Base-by-base conservation (phyloP, 2,329 filamentous ascomycete genomes). In the Epichloe coenophiala region DNA sequence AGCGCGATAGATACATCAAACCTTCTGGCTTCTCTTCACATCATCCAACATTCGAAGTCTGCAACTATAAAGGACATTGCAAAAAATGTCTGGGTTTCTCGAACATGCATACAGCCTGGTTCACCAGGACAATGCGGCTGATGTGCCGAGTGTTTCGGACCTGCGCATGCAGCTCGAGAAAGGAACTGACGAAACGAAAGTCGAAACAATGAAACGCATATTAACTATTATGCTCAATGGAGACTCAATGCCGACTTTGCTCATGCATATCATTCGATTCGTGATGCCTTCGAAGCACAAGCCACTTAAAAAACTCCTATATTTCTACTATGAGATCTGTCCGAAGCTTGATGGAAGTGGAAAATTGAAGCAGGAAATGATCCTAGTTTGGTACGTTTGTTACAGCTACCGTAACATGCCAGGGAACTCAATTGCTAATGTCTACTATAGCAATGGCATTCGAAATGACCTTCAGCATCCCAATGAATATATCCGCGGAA, bases 241-340 rank as follows among this genome's bases (percentile, higher is more conserved):
- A 59, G 91, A 98, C 65, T 84, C 93, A 40, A 93, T 98, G 84
- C 86, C 90, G 27, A 84, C 89, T 59, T 77, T 98, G 19, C 82
- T 98, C 60, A 98, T 98, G 93, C 93, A 97, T 73, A 98, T 98
- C 64, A 98, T 98, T 68, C 88, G 93, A 67, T 98, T 98, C 67
- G 90, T 98, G 61, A 98, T 98, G 93, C 93, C 93, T 13, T 95
- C 89, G 56, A 96, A 94, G 74, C 88, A 86, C 70, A 98, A 98
- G 74, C 75, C 85, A 41, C 75, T 98, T 62, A 98, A 98, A 80
- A 98, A 98, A 75, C 78, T 98, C 54, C 80, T 98, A 51, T 98
- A 98, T 72, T 93, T 98, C 69, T 98, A 98, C 75, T 96, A 97
- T 67, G 93, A 98, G 72, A 93, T 97, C 66, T 97, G 93, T 68